Percentiles rank a stretch among this genome's conserved stretches.
Evolutionary conservation across 148 eudicot species (phyloP).

Genomic region (Rhododendron molle): DNA sequence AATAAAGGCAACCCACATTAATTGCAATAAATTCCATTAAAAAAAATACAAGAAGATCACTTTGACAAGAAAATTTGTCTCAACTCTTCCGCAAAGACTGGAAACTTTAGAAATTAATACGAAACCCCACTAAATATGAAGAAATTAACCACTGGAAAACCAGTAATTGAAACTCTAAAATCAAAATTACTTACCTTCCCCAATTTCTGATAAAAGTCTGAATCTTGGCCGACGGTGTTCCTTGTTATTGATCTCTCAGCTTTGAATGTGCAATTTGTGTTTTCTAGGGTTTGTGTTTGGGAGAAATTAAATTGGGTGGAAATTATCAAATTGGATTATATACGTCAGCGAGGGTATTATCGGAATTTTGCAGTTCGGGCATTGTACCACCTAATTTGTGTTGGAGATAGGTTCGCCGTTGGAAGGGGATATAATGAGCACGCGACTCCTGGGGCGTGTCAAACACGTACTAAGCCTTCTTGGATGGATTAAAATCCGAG

Average conservation of each 20-base stretch:
- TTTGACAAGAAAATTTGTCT: background rate
- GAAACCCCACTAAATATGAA: background rate
- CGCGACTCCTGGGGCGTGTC: background rate
- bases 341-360: constrained; percentile 12
- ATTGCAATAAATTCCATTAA: background rate
- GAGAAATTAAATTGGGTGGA: constrained; percentile 1
- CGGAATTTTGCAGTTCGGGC: background rate
- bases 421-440: background rate
- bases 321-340: constrained; percentile 2
- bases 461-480: background rate
- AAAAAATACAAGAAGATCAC: background rate
- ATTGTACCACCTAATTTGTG: background rate
- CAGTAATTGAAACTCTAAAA: background rate
- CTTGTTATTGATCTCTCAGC: background rate
- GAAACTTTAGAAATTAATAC: background rate
- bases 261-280: background rate
- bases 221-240: background rate
- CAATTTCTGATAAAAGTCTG: background rate
- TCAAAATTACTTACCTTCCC: constrained; percentile 6
- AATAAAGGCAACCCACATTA: background rate
- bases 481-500: too few relatives aligned
- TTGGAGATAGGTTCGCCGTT: background rate
- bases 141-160: constrained; percentile 4
- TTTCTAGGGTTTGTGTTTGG: constrained; percentile 10
- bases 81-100: background rate